Base-by-base conservation (phyloP, 139 green algal genomes). In the Nannochloris sp. region DNA sequence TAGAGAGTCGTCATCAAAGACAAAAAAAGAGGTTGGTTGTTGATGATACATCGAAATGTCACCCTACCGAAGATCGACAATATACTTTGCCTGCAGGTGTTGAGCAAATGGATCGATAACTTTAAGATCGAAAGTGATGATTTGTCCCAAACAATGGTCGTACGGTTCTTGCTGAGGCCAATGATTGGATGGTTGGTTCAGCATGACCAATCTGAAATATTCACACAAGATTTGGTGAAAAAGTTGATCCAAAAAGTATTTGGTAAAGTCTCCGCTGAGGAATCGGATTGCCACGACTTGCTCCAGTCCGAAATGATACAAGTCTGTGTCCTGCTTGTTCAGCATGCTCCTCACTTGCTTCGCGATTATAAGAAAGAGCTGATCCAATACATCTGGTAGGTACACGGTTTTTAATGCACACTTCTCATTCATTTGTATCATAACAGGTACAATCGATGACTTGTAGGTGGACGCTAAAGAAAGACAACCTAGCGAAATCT, bases 351-450 rank as follows among this genome's bases (percentile, higher is more conserved):
- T 3, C 43, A 44, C 3, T 77, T 83, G 1, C 78, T 90, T 58
- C 62, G 81, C 17, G 44, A 68, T 2, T 76, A 93, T 67, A 75
- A 82, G 49, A 89, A 91, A 71, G 82, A 95, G 72, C 70, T 97
- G 0, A 90, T 98, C 58, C 87, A 91, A 63, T 92, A 91, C 69
- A 83, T 79, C 0, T 98, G 91, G 89, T 69, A 60, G 33, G 33
- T 40, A 8, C 5, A 49, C 12, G 10, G 12, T 17, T 49, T 10
- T 49, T 49, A 10, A 49, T 49, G 10, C 43, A 49, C 12, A 49
- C 12, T 49, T 17, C 43, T 49, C 12, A 1, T 2, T 14, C 5
- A 9, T 20, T 53, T 1, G 17, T 53, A 20, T 53, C 17, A 11
- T 23, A 53, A 53, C n/a, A 20, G 9, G 16, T 3, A 6, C 16